A percentile compares a stretch with the other conserved stretches of the same genome.
These are phyloP conservation scores for Metschnikowia reukaufii DNA, from an alignment of 805 yeast species.

Conservation along the genomic window DNA sequence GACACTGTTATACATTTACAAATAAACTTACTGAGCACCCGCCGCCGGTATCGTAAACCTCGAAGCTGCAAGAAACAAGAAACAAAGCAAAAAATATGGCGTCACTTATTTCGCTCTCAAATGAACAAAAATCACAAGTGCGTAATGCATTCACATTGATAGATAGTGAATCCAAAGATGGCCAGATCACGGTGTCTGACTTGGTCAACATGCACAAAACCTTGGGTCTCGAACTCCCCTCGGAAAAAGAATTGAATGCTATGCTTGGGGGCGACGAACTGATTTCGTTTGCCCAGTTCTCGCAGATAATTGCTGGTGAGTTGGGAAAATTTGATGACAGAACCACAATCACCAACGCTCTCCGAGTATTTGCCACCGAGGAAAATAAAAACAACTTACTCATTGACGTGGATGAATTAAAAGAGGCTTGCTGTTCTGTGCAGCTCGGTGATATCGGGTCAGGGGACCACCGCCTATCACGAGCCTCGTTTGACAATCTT, in stretches of 20 bases:
- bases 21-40: too few species aligned
- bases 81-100: constrained; percentile 2
- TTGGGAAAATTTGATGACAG: constrained; percentile 50
- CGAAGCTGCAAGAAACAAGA: neutral
- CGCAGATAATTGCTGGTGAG: constrained; percentile 59
- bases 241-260: constrained; percentile 40
- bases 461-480: constrained; percentile 41
- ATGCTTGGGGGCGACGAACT: constrained; percentile 53
- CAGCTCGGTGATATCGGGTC: constrained; percentile 49
- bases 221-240: constrained; percentile 48
- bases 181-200: constrained; percentile 56
- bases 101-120: constrained; percentile 47
- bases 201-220: constrained; percentile 52
- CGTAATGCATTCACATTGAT: constrained; percentile 76
- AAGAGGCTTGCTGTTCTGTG: constrained; percentile 46
- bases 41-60: neutral
- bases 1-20: neutral
- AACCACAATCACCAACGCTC: constrained; percentile 57
- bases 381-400: constrained; percentile 35
- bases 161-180: constrained; percentile 77
- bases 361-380: constrained; percentile 50
- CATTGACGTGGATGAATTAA: constrained; percentile 50
- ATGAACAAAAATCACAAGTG: constrained; percentile 62
- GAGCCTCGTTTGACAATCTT: constrained; percentile 49
- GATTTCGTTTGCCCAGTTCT: constrained; percentile 63